Percentiles rank a stretch among this genome's conserved stretches.
Conservation (phyloP, 2,329 filamentous ascomycete genomes). For the Nakataea oryzae region DNA sequence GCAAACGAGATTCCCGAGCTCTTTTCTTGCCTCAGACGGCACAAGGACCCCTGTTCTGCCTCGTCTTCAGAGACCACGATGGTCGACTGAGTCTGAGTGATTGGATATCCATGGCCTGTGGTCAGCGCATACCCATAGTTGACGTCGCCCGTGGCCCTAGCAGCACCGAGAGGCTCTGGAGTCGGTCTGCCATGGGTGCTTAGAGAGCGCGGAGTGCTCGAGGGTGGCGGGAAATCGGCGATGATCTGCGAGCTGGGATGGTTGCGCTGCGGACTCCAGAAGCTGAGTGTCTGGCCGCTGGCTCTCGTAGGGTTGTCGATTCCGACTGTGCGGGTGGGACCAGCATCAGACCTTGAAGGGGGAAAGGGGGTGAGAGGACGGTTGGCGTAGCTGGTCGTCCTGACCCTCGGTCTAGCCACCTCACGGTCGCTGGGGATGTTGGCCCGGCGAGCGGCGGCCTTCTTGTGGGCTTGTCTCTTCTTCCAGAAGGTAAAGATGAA, state of each 20-base stretch:
- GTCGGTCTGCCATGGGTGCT: background rate
- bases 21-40: background rate
- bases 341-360: background rate
- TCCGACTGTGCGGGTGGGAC: too few species aligned
- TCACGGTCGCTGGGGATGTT: background rate
- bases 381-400: background rate
- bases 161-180: background rate
- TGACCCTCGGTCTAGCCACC: background rate
- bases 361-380: background rate
- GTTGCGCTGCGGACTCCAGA: background rate
- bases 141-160: background rate
- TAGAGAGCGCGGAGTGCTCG: background rate
- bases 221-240: background rate
- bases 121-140: background rate
- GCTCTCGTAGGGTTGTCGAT: background rate
- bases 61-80: background rate
- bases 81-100: background rate
- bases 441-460: too few species aligned
- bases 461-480: background rate
- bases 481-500: background rate
- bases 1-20: background rate
- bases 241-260: background rate
- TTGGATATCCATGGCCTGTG: background rate
- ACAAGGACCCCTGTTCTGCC: background rate
- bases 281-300: background rate